A percentile compares a stretch with the other conserved stretches of the same genome.
Conservation (phyloP, 768 basidiomycete species). For the Mycena crocata region DNA sequence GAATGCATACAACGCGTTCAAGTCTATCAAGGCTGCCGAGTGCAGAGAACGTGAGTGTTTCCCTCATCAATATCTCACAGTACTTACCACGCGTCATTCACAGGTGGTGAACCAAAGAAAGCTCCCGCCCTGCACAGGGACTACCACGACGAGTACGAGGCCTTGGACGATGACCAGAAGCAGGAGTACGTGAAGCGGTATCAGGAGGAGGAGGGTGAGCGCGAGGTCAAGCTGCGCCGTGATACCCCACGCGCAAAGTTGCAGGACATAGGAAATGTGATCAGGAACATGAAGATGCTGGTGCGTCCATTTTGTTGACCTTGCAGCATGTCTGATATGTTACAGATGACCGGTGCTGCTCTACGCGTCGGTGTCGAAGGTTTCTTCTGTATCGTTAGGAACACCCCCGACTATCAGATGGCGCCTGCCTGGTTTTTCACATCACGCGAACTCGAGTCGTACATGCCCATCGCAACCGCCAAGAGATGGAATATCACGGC, state of each 20-base stretch:
- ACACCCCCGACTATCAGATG: conserved; percentile 29
- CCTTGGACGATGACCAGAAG: conserved; percentile 9
- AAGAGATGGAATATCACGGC: conserved; percentile 21
- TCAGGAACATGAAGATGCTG: conserved; percentile 21
- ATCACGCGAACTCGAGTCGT: conserved; percentile 16
- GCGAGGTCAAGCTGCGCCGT: not conserved
- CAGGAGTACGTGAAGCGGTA: not conserved
- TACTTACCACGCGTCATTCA: not conserved
- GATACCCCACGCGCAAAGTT: conserved; percentile 13
- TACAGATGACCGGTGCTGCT: conserved; percentile 20
- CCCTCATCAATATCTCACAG: not conserved
- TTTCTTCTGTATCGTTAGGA: conserved; percentile 39
- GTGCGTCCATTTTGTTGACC: not conserved
- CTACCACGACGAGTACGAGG: conserved; percentile 22
- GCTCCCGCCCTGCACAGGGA: not conserved
- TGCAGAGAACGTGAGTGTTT: not conserved
- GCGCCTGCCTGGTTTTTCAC: conserved; percentile 40
- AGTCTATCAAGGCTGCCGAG: not conserved
- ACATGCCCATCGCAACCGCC: conserved; percentile 31
- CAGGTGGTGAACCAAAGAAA: not conserved
- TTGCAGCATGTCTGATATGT: not conserved
- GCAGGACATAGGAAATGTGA: conserved; percentile 25
- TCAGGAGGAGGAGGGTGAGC: not conserved
- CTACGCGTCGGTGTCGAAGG: conserved; percentile 36
- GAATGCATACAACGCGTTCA: conserved; percentile 16